A percentile compares a stretch with the other conserved stretches of the same genome.
Conservation (phyloP, 2,329 filamentous ascomycete species). For the Lizonia empirigonia region DNA sequence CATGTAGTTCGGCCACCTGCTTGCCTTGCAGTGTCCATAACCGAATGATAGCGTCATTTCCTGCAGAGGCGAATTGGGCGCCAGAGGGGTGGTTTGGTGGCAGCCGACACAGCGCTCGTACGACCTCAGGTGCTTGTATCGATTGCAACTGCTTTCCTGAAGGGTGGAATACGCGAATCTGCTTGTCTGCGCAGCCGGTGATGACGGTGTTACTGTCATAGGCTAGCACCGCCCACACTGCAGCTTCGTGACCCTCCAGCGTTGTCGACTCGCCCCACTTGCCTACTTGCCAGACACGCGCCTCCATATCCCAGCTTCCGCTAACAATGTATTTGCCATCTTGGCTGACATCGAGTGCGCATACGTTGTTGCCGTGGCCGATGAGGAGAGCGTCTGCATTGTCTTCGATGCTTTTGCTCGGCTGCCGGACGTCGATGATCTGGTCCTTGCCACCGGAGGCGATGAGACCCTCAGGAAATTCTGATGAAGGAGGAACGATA, state of each 20-base stretch:
- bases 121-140: conserved; percentile 75
- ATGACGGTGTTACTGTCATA: conserved; percentile 80
- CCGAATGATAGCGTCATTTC: conserved; percentile 88
- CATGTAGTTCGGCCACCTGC: conserved; percentile 76
- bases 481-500: conserved; percentile 71
- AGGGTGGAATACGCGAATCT: conserved; percentile 79
- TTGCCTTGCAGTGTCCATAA: conserved; percentile 84
- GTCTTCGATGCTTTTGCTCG: conserved; percentile 68
- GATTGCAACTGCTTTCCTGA: conserved; percentile 67
- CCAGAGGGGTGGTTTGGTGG: conserved; percentile 75
- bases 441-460: conserved; percentile 89
- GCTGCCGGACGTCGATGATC: conserved; percentile 86
- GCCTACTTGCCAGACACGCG: conserved; percentile 82
- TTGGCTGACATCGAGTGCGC: conserved; percentile 78
- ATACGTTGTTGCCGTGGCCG: conserved; percentile 87
- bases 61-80: conserved; percentile 91
- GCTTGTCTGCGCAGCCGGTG: conserved; percentile 82
- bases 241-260: conserved; percentile 76
- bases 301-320: conserved; percentile 91
- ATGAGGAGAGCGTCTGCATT: conserved; percentile 85
- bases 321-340: conserved; percentile 79
- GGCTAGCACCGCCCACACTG: conserved; percentile 90
- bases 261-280: conserved; percentile 80
- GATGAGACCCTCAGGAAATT: conserved; percentile 78
- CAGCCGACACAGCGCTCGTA: conserved; percentile 86